Evolutionary conservation across 768 basidiomycete species (phyloP).

Genomic region (Vararia minispora): DNA sequence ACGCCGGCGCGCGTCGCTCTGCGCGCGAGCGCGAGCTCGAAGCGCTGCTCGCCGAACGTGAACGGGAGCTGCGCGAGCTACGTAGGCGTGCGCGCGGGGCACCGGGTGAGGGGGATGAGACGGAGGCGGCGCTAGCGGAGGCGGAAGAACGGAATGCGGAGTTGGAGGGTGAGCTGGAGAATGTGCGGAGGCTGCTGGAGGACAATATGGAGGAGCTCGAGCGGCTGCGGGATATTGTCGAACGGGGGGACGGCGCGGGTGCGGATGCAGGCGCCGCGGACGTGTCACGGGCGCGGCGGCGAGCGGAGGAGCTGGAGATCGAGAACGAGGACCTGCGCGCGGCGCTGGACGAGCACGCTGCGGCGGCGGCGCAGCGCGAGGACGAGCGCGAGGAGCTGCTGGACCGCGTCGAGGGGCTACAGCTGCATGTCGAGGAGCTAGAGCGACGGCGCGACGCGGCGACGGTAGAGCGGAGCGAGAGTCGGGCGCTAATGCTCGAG

Average conservation of each 20-base stretch:
- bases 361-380: constrained; percentile 41
- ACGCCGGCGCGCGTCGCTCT: constrained; percentile 31
- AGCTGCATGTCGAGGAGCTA: constrained; percentile 55
- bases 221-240: constrained; percentile 56
- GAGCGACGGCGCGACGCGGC: constrained; percentile 53
- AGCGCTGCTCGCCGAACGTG: constrained; percentile 62
- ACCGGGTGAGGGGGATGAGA: constrained; percentile 32
- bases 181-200: constrained; percentile 54
- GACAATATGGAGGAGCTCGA: constrained; percentile 83
- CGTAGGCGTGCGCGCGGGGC: constrained; percentile 33
- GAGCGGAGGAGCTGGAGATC: constrained; percentile 46
- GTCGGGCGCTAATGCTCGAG: constrained; percentile 59
- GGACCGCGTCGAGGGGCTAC: constrained; percentile 54
- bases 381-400: constrained; percentile 65
- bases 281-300: constrained; percentile 35
- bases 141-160: constrained; percentile 52
- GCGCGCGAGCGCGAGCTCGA: constrained; percentile 67
- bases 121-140: constrained; percentile 40
- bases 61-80: constrained; percentile 57
- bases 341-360: constrained; percentile 46
- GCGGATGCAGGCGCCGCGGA: constrained; percentile 28
- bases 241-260: constrained; percentile 33
- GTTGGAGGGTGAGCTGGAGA: constrained; percentile 65
- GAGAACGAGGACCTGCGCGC: constrained; percentile 53
- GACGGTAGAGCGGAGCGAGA: constrained; percentile 58